These are phyloP conservation scores for Asterophora lycoperdoides DNA, from an alignment of 768 basidiomycete genomes.

Conservation along the genomic window DNA sequence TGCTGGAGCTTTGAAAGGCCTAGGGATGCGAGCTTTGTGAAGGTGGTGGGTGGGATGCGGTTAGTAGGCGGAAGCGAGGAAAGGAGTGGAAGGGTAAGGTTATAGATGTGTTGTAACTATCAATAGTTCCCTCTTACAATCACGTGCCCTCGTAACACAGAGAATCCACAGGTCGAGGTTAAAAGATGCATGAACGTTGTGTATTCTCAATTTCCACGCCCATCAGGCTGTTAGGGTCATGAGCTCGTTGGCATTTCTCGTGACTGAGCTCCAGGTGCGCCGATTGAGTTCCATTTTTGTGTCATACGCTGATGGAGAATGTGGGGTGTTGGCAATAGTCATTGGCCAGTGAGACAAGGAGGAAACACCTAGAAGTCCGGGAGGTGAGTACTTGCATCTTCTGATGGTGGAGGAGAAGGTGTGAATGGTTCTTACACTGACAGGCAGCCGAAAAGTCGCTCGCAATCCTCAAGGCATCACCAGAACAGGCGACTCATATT, in stretches of 20 bases:
- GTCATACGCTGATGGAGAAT: not conserved
- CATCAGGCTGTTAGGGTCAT: constrained; percentile 4
- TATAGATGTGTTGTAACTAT: not conserved
- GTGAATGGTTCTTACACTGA: constrained; percentile 18
- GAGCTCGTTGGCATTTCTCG: constrained; percentile 20
- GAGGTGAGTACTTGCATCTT: constrained; percentile 53
- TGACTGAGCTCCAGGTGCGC: constrained; percentile 15
- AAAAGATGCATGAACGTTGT: not conserved
- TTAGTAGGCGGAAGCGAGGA: not conserved
- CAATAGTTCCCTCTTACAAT: not conserved
- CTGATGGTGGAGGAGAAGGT: not conserved
- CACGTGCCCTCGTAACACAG: too few relatives aligned
- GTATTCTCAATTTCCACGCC: not conserved
- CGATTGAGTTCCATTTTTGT: not conserved
- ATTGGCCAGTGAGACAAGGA: constrained; percentile 80
- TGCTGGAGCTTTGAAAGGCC: too few relatives aligned
- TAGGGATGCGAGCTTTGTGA: too few relatives aligned
- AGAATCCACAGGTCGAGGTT: too few relatives aligned
- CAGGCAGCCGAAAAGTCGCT: constrained; percentile 88
- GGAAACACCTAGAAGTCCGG: constrained; percentile 90
- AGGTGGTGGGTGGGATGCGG: not conserved
- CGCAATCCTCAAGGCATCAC: constrained; percentile 73
- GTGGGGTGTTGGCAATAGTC: constrained; percentile 42
- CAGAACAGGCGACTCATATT: constrained; percentile 70
- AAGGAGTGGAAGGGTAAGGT: too few relatives aligned